phyloP scores from a whole-genome alignment of 225 moss, liverwort and hornwort genomes.

The Pseudisothecium myosuroides region DNA sequence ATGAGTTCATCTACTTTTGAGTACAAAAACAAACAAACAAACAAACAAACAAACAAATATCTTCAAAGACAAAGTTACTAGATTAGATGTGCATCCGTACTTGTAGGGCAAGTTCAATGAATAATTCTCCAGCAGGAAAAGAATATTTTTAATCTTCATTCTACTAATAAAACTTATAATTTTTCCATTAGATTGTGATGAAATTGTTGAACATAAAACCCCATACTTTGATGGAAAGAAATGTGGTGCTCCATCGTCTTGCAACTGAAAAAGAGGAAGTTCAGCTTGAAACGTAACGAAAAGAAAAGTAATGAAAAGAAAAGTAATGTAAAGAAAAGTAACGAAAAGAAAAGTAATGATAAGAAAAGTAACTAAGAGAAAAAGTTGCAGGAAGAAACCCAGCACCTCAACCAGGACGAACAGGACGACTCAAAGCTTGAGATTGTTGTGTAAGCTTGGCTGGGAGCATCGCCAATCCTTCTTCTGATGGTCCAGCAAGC shows the following conservation, averaged over 20 bases:
- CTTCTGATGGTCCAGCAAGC: not conserved
- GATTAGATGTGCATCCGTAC: fast-evolving
- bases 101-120: not conserved
- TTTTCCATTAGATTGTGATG: not conserved
- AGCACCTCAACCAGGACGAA: not conserved
- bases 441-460: not conserved
- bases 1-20: not conserved
- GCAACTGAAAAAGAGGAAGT: not conserved
- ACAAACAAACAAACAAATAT: not conserved
- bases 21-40: not conserved
- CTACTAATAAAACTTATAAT: not conserved
- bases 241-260: too few species aligned
- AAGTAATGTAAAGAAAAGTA: not conserved
- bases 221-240: too few species aligned
- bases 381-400: not conserved
- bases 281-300: not conserved
- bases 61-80: fast-evolving
- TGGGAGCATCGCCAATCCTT: not conserved
- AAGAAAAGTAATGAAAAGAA: not conserved
- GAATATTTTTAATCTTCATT: not conserved
- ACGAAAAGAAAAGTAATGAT: not conserved
- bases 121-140: not conserved
- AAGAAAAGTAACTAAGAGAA: too few species aligned
- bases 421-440: not conserved
- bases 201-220: not conserved